phyloP scores from a whole-genome alignment of 495 filamentous ascomycete genomes.

The Aspergillus asperescens region DNA sequence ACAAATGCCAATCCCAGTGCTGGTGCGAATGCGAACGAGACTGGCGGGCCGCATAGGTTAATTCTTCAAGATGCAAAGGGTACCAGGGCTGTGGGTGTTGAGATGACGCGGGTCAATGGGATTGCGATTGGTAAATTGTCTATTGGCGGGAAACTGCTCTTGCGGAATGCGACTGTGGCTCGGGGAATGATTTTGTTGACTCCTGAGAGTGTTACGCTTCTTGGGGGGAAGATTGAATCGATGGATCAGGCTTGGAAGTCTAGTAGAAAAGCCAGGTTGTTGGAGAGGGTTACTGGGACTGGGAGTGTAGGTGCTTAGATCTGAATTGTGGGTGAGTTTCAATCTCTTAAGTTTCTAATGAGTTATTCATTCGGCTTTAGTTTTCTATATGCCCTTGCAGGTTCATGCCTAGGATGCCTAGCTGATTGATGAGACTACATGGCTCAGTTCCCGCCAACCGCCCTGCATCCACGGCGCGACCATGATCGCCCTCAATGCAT shows the following conservation, averaged over 20 bases:
- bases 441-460: constrained; percentile 55
- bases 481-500: constrained; percentile 73
- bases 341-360: constrained; percentile 5
- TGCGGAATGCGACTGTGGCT: constrained; percentile 62
- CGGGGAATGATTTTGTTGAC: constrained; percentile 75
- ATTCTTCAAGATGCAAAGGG: constrained; percentile 77
- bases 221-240: constrained; percentile 84
- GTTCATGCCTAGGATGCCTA: background rate
- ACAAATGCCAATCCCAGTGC: background rate
- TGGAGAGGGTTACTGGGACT: constrained; percentile 47
- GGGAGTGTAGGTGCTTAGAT: constrained; percentile 7
- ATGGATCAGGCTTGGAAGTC: constrained; percentile 74
- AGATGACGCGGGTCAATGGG: constrained; percentile 60
- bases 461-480: constrained; percentile 69
- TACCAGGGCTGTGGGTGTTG: constrained; percentile 63
- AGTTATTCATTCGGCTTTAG: constrained; percentile 6
- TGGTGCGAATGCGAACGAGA: constrained; percentile 14
- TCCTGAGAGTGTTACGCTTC: constrained; percentile 52
- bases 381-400: background rate
- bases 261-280: constrained; percentile 62
- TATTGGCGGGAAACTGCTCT: constrained; percentile 76
- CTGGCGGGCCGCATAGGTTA: constrained; percentile 66
- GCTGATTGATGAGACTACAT: constrained; percentile 24
- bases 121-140: constrained; percentile 58
- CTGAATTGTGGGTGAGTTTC: background rate